phyloP scores from a whole-genome alignment of 169 alveolate genomes.

The Eimeria maxima region DNA sequence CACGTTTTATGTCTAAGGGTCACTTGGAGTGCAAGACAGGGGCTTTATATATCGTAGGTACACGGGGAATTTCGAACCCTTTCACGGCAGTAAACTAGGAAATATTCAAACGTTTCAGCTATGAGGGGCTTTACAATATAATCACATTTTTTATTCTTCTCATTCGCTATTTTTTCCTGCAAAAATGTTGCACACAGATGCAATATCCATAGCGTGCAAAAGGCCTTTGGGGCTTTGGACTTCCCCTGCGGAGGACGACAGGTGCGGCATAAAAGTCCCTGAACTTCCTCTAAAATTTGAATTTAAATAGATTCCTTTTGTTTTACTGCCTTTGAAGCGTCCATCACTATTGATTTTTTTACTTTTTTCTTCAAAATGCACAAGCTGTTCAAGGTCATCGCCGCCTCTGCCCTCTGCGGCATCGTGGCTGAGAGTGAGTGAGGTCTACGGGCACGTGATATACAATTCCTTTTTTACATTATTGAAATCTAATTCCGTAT shows the following conservation, averaged over 20 bases:
- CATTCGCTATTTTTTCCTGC: neutral
- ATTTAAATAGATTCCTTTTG: neutral
- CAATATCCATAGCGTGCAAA: neutral
- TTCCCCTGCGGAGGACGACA: neutral
- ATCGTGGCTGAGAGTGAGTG: neutral
- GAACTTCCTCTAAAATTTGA: neutral
- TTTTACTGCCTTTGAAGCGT: neutral
- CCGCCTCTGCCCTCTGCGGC: slow-evolving; percentile 12
- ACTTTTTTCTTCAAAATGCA: neutral
- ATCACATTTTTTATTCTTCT: no score
- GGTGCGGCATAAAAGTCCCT: neutral
- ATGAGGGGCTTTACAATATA: no score
- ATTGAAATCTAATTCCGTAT: neutral
- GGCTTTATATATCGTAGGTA: neutral
- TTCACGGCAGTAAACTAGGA: neutral
- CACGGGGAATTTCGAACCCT: neutral
- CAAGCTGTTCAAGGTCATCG: neutral
- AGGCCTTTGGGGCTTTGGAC: neutral
- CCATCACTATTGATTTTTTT: neutral
- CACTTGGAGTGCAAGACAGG: neutral
- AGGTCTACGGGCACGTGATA: neutral
- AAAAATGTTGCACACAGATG: neutral
- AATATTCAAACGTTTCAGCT: neutral
- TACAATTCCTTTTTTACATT: neutral
- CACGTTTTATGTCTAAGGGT: neutral